A percentile compares a stretch with the other conserved stretches of the same genome.
phyloP scores from a whole-genome alignment of 2,329 filamentous ascomycete species.

The Celoporthe dispersa region DNA sequence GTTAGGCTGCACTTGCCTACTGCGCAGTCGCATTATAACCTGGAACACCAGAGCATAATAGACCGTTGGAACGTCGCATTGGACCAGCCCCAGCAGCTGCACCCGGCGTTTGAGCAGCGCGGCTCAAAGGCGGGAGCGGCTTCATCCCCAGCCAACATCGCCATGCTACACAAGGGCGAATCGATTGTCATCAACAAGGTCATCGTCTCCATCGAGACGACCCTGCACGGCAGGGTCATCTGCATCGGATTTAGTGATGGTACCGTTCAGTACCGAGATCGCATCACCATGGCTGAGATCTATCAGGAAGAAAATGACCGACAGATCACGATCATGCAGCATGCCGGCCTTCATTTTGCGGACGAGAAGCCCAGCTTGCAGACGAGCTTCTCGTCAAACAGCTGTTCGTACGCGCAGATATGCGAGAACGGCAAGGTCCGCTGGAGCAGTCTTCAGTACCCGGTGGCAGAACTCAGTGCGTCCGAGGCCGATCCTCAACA shows the following conservation, averaged over 20 bases:
- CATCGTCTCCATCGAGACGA: constrained; percentile 68
- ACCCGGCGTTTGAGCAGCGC: constrained; percentile 78
- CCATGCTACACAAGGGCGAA: constrained; percentile 64
- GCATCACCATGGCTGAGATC: constrained; percentile 71
- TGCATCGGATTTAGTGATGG: constrained; percentile 80
- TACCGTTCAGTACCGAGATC: constrained; percentile 78
- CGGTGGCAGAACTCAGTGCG: constrained; percentile 52
- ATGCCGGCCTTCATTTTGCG: constrained; percentile 77
- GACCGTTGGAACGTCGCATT: constrained; percentile 81
- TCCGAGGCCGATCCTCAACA: constrained; percentile 55
- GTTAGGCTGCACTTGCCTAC: constrained; percentile 68
- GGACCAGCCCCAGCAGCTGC: constrained; percentile 67
- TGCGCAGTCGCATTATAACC: constrained; percentile 60
- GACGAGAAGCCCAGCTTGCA: constrained; percentile 68
- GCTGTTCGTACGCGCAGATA: constrained; percentile 62
- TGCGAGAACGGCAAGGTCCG: constrained; percentile 61
- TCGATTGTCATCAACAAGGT: constrained; percentile 73
- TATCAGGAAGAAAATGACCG: constrained; percentile 67
- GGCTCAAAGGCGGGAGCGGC: constrained; percentile 58
- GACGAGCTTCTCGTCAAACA: constrained; percentile 64
- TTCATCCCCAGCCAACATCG: constrained; percentile 48
- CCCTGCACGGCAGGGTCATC: constrained; percentile 73
- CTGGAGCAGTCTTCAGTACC: constrained; percentile 61
- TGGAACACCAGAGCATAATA: constrained; percentile 73
- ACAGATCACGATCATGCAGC: constrained; percentile 70